A percentile compares a stretch with the other conserved stretches of the same genome.
Evolutionary conservation across 164 flowering plant species (phyloP).

Genomic region (Cinnamomum chago): DNA sequence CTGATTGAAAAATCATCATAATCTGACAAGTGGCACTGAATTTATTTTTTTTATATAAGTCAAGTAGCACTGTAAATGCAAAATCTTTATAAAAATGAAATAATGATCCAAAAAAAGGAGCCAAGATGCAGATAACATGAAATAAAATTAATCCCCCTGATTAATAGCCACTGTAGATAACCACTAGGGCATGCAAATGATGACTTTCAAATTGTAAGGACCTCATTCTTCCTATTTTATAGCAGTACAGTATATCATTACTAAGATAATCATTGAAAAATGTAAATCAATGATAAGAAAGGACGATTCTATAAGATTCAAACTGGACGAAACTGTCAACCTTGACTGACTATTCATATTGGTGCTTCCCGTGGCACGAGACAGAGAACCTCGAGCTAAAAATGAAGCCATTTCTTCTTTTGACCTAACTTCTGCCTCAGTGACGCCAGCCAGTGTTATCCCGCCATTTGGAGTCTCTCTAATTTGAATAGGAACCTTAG

Average conservation of each 20-base stretch:
- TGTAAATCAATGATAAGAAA: neutral
- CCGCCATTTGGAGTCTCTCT: conserved; percentile 89
- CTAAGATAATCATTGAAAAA: neutral
- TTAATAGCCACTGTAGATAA: neutral
- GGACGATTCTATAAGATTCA: neutral
- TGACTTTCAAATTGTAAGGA: neutral
- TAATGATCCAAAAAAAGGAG: too few species aligned
- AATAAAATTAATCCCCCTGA: neutral
- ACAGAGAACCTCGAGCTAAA: conserved; percentile 67
- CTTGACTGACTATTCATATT: conserved; percentile 99
- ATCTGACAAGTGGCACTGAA: too few species aligned
- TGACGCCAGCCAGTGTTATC: conserved; percentile 89
- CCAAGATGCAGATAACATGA: neutral
- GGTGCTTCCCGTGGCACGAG: conserved; percentile 96
- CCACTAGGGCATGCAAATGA: too few species aligned
- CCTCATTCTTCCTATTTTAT: neutral
- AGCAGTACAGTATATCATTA: neutral
- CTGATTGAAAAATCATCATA: too few species aligned
- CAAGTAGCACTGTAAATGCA: neutral
- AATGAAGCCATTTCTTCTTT: conserved; percentile 87
- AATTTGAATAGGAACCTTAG: conserved; percentile 86
- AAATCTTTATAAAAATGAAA: neutral
- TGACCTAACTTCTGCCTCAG: conserved; percentile 79
- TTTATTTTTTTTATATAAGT: too few species aligned
- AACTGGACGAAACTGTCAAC: conserved; percentile 25